A percentile compares a stretch with the other conserved stretches of the same genome.
phyloP scores from a whole-genome alignment of 768 basidiomycete genomes.

The Termitomyces titanicus region DNA sequence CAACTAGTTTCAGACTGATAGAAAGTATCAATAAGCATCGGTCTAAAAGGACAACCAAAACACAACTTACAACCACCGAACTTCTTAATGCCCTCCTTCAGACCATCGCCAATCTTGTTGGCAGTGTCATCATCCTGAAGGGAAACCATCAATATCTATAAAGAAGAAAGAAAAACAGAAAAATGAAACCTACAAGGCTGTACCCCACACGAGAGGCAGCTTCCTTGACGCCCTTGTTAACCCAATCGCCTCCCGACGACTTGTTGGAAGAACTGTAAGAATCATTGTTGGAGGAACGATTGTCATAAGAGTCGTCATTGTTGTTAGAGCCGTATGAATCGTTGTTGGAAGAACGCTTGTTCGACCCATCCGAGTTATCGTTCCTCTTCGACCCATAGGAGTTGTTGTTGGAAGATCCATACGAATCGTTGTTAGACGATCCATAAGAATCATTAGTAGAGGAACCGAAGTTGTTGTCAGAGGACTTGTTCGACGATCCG shows the following conservation, averaged over 20 bases:
- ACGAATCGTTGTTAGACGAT: conserved; percentile 15
- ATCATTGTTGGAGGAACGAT: conserved; percentile 7
- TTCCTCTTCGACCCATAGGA: conserved; percentile 5
- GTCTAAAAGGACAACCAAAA: not conserved
- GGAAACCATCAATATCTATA: not conserved
- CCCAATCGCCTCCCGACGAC: conserved; percentile 18
- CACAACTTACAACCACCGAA: conserved; percentile 26
- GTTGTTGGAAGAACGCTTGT: conserved; percentile 5
- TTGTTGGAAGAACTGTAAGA: conserved; percentile 18
- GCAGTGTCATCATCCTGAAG: conserved; percentile 34
- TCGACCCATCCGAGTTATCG: not conserved
- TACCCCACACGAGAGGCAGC: conserved; percentile 39
- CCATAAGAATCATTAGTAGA: conserved; percentile 19
- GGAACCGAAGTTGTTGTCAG: conserved; percentile 23
- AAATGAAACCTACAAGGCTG: conserved; percentile 35
- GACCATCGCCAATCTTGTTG: conserved; percentile 31
- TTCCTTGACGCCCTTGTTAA: conserved; percentile 31
- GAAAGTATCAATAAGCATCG: not conserved
- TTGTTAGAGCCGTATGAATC: conserved; percentile 1
- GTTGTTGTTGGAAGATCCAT: conserved; percentile 19
- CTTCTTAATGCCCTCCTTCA: conserved; percentile 33
- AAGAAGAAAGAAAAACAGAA: not conserved
- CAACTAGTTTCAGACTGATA: not conserved
- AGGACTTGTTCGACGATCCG: conserved; percentile 15
- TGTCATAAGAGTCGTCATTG: conserved; percentile 10